These are phyloP conservation scores for Blastosporella zonata DNA, from an alignment of 1,284 basidiomycete genomes.

Conservation along the genomic window DNA sequence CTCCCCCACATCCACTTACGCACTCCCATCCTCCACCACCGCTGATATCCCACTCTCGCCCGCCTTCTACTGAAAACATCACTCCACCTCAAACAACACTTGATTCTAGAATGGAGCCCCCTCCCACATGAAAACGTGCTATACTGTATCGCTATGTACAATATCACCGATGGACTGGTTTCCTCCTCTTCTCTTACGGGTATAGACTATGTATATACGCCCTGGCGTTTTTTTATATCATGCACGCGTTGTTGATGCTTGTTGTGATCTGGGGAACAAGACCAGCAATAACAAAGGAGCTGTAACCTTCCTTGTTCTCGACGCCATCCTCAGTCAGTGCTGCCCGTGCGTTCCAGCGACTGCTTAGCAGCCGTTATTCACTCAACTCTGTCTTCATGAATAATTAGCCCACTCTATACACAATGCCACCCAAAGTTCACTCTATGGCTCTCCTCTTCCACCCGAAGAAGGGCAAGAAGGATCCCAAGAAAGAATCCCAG, in stretches of 20 bases:
- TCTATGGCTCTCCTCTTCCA: conserved; percentile 46
- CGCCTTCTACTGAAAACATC: conserved; percentile 32
- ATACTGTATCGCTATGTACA: conserved; percentile 16
- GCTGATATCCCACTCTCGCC: conserved; percentile 34
- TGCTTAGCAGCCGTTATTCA: conserved; percentile 13
- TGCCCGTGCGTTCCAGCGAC: conserved; percentile 17
- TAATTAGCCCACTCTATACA: conserved; percentile 13
- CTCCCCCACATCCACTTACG: conserved; percentile 46
- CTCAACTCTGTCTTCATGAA: conserved; percentile 13
- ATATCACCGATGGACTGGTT: conserved; percentile 8
- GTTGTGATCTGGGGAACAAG: not conserved
- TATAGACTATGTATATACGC: conserved; percentile 10
- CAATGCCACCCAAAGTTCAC: conserved; percentile 39
- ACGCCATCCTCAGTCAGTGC: not conserved
- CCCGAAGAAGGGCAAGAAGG: conserved; percentile 42
- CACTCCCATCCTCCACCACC: conserved; percentile 47
- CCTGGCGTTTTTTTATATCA: not conserved
- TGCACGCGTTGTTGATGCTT: conserved; percentile 13
- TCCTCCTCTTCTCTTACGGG: not conserved
- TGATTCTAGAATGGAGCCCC: conserved; percentile 28
- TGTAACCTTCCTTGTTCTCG: not conserved
- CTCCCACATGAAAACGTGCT: conserved; percentile 23
- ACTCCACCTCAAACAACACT: conserved; percentile 30
- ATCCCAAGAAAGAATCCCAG: conserved; percentile 27
- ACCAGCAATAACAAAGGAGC: not conserved